Conservation (phyloP, 331 rosid species). For the Telfairia occidentalis region DNA sequence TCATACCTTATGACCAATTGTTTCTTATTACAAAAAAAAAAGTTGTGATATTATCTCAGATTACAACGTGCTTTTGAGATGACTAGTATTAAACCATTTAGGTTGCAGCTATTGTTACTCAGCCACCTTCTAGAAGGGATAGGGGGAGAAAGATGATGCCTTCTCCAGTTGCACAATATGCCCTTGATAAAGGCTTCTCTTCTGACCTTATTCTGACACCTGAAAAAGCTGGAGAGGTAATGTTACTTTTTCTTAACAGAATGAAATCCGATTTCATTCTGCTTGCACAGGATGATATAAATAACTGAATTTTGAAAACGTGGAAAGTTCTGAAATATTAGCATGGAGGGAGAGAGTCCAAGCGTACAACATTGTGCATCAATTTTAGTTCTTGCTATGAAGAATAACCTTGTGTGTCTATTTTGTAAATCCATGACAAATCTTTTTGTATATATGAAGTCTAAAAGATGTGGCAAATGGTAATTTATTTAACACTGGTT, state of each 20-base stretch:
- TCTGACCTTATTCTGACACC: slow-evolving; percentile 68
- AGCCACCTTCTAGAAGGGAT: slow-evolving; percentile 71
- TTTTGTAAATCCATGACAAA: neutral
- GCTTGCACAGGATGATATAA: neutral
- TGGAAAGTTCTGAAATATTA: neutral
- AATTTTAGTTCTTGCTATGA: neutral
- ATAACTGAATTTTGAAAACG: neutral
- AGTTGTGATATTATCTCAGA: neutral
- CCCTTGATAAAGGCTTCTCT: slow-evolving; percentile 73
- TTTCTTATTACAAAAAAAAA: neutral
- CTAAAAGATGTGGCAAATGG: neutral
- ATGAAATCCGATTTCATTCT: no score
- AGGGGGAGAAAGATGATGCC: slow-evolving; percentile 65
- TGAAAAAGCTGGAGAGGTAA: slow-evolving; percentile 54
- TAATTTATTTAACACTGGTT: neutral
- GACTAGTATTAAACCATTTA: slow-evolving; percentile 20
- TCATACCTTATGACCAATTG: neutral
- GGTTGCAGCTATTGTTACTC: slow-evolving; percentile 91
- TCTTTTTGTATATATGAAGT: neutral
- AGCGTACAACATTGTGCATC: neutral
- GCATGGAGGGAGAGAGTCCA: neutral
- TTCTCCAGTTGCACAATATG: slow-evolving; percentile 70
- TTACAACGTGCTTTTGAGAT: neutral
- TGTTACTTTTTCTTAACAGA: neutral
- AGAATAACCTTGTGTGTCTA: neutral